Conservation (phyloP, 768 basidiomycete species). For the Pluteus cervinus region DNA sequence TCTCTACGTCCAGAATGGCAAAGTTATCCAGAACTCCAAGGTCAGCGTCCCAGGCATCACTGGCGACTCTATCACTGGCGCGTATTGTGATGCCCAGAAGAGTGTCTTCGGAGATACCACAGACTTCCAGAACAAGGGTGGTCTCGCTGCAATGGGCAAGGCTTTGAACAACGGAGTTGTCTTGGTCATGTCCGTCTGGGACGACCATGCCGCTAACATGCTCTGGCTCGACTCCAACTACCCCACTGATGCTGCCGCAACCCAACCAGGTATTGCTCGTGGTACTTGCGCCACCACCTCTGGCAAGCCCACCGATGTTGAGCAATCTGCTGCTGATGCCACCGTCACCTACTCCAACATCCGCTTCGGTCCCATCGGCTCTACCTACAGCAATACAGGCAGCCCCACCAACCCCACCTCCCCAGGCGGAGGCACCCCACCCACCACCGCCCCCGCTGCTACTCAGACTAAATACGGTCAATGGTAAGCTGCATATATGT, state of each 20-base stretch:
- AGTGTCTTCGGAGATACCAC: slow-evolving; percentile 40
- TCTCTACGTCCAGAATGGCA: slow-evolving; percentile 47
- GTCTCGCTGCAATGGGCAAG: slow-evolving; percentile 26
- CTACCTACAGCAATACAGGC: no score
- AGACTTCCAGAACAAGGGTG: slow-evolving; percentile 37
- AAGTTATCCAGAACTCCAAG: slow-evolving; percentile 45
- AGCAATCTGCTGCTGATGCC: slow-evolving; percentile 29
- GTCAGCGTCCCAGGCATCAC: slow-evolving; percentile 38
- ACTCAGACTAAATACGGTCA: slow-evolving; percentile 30
- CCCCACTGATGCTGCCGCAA: slow-evolving; percentile 28
- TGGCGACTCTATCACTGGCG: slow-evolving; percentile 42
- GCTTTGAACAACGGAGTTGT: slow-evolving; percentile 39
- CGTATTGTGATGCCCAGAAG: slow-evolving; percentile 45
- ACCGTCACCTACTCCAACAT: slow-evolving; percentile 51
- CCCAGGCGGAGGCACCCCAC: slow-evolving; percentile 11
- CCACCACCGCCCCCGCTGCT: slow-evolving; percentile 19
- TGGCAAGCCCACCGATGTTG: slow-evolving; percentile 39
- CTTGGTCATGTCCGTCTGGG: slow-evolving; percentile 46
- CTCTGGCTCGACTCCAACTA: slow-evolving; percentile 52
- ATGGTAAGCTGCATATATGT: slow-evolving; percentile 20
- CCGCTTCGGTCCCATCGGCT: slow-evolving; percentile 43
- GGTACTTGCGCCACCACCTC: slow-evolving; percentile 44
- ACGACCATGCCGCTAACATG: slow-evolving; percentile 50
- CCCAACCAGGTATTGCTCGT: slow-evolving; percentile 38
- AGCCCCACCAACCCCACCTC: slow-evolving; percentile 8